Evolutionary conservation across 345 rosid species (phyloP), one percentile per base, ranked within the genome.

Genomic region (Laguncularia racemosa): DNA sequence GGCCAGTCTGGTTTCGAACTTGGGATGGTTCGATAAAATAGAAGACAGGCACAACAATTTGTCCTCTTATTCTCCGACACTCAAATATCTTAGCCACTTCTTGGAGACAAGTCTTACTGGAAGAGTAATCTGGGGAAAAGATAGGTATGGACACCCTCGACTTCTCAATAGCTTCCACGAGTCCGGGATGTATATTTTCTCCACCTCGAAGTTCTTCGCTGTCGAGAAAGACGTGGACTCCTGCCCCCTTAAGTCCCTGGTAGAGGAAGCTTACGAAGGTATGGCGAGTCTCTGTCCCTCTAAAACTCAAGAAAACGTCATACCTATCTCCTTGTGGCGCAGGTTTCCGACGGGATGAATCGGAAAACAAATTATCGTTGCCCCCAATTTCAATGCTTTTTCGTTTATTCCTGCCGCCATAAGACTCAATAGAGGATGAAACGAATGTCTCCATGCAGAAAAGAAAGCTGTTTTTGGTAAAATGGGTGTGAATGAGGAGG

Each of bases 251-350:
- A 14, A 56, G 59, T 46, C 21, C 20, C 3, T 0, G 4, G 0
- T 44, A 44, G 21, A 56, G 59, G 59, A 15, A 56, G 44, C 20
- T 16, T 40, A 16, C 1, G 12, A 56, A 56, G 5, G n/a, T 20
- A 40, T 6, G 7, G 10, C 3, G 14, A 0, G 14, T 44, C 2
- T 44, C 59, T 0, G 17, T 3, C 14, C 59, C 49, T 20, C 49
- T 40, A 20, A 56, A 56, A 9, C 17, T 56, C 48, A 19, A 3
- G 59, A 56, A 56, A 44, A 44, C 59, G 9, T 33, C 40, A 9
- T 33, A 33, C 10, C 9, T 33, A 1, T 4, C 9, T 33, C 40
- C 40, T 33, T 7, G 9, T 33, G 6, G 40, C 9, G 40, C 6
- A 33, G 11, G 9, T 5, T 1, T 33, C 6, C 1, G 40, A 5